Evolutionary conservation across 768 basidiomycete species (phyloP).

Genomic region (Boletus speciosus): DNA sequence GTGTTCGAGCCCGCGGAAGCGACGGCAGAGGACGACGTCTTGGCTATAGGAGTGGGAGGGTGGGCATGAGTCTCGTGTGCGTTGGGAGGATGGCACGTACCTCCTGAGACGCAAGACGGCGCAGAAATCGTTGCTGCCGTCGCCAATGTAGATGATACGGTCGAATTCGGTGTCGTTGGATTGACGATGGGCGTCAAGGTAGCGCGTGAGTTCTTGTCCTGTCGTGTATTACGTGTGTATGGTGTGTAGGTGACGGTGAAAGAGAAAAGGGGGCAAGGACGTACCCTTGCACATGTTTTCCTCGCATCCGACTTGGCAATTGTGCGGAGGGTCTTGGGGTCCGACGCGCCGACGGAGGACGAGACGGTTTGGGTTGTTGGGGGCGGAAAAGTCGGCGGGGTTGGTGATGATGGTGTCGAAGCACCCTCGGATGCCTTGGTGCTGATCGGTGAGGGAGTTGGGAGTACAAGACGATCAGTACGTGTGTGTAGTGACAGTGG

Average conservation of each 20-base stretch:
- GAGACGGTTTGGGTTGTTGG: slow-evolving; percentile 60
- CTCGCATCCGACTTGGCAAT: slow-evolving; percentile 83
- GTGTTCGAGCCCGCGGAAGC: slow-evolving; percentile 70
- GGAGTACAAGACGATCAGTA: not conserved
- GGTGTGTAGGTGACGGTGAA: too few relatives aligned
- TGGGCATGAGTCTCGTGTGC: not conserved
- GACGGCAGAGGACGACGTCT: slow-evolving; percentile 81
- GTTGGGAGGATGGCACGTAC: slow-evolving; percentile 31
- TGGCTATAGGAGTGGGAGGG: slow-evolving; percentile 44
- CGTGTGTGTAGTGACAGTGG: not conserved
- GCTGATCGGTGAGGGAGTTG: slow-evolving; percentile 36
- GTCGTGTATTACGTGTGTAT: not conserved
- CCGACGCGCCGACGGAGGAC: slow-evolving; percentile 73
- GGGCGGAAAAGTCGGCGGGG: slow-evolving; percentile 76
- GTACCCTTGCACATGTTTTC: slow-evolving; percentile 98
- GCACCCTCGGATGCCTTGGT: slow-evolving; percentile 65
- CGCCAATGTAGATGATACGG: slow-evolving; percentile 86
- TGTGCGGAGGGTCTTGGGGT: slow-evolving; percentile 74
- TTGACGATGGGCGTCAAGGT: slow-evolving; percentile 48
- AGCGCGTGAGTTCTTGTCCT: slow-evolving; percentile 93
- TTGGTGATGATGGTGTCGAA: slow-evolving; percentile 91
- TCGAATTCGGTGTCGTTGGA: slow-evolving; percentile 58
- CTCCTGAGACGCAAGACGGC: slow-evolving; percentile 77
- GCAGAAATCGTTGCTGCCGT: slow-evolving; percentile 95
- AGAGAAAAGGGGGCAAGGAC: not conserved